These are phyloP conservation scores for Solanum commersonii DNA, from an alignment of 257 asterid genomes.

Conservation along the genomic window DNA sequence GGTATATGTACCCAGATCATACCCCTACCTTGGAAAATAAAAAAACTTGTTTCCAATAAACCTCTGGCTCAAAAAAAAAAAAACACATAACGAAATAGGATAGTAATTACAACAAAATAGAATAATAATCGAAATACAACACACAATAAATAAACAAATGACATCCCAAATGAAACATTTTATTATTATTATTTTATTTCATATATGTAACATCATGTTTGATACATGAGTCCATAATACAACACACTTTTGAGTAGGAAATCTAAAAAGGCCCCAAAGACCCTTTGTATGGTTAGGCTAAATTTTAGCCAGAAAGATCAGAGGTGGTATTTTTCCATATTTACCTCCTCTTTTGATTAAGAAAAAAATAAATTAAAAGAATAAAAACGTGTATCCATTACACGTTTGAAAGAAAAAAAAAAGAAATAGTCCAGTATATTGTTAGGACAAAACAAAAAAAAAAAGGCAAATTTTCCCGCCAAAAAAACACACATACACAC, in stretches of 20 bases:
- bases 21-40: too few species aligned
- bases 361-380: constrained; percentile 12
- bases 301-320: constrained; percentile 31
- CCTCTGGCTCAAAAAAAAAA: too few species aligned
- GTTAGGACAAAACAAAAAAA: constrained; percentile 32
- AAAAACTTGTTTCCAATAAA: too few species aligned
- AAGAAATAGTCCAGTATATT: constrained; percentile 30
- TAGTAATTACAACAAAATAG: background rate
- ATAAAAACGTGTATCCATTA: constrained; percentile 33
- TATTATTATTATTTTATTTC: background rate
- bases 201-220: background rate
- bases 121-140: background rate
- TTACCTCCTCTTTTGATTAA: background rate
- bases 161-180: background rate
- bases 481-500: constrained; percentile 66
- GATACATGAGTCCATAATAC: constrained; percentile 32
- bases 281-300: constrained; percentile 58
- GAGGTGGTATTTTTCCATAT: constrained; percentile 5
- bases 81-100: background rate
- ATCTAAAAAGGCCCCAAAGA: constrained; percentile 73
- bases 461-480: constrained; percentile 38
- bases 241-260: constrained; percentile 22
- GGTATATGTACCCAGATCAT: background rate
- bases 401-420: constrained; percentile 15
- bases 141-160: background rate